Evolutionary conservation across 306 rosid genomes (phyloP), one percentile per base, ranked within the genome.

Genomic region (Chamaecrista fasciculata): DNA sequence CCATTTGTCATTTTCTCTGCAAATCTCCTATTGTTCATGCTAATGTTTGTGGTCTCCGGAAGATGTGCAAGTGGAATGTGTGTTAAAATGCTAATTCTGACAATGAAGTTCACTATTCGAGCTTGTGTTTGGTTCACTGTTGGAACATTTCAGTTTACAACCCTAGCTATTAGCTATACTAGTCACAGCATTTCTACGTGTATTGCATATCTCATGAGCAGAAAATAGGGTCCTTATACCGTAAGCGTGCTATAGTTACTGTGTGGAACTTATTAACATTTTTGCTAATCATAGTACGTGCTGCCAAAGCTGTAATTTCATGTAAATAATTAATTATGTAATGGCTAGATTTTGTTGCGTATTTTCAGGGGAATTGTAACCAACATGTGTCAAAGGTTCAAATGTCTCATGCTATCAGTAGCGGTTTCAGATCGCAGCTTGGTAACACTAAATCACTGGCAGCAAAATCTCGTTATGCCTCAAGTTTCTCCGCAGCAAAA

Each of bases 341-440:
- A 23, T 49, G 3, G 0, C 59, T 69, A n/a, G 36, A 14, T 46
- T 59, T 0, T 21, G 25, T 37, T 24, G n/a, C n/a, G n/a, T n/a
- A n/a, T 68, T 81, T 76, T 34, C 84, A 84, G 89, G 74, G 80
- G 42, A 72, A 59, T 69, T 56, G 21, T 36, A 26, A 70, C 70
- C 84, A 42, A 52, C 39, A 67, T 50, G 59, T 33, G 36, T 53
- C 67, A 6, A 66, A 70, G 63, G 62, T 78, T 74, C 39, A 4
- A 36, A 76, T 65, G 74, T n/a, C 83, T 28, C 65, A 46, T 52
- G 65, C 57, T 47, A 28, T 62, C 15, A 31, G 76, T 51, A 15
- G 56, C 49, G 46, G 62, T 63, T 14, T 49, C 15, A 25, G 61
- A 39, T 33, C 78, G 68, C 62, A 5, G 49, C 44, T 68, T 67